Percentiles rank a stretch among this genome's conserved stretches.
These are phyloP conservation scores for Rhazya stricta DNA, from an alignment of 257 asterid species.

Conservation along the genomic window DNA sequence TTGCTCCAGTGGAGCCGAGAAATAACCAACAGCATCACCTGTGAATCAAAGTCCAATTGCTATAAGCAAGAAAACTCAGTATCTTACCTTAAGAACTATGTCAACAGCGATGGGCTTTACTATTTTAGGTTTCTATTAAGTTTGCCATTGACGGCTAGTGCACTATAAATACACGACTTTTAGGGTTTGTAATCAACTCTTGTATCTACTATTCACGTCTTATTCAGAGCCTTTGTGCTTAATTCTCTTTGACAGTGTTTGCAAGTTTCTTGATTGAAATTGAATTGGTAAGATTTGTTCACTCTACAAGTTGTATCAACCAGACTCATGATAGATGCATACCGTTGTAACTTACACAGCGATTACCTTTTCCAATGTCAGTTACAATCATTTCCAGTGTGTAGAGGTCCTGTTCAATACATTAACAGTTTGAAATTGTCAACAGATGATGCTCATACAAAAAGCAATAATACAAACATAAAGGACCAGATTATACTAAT, in stretches of 20 bases:
- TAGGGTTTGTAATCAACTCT: too few relatives aligned
- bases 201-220: too few relatives aligned
- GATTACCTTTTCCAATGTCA: conserved; percentile 74
- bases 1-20: conserved; percentile 53
- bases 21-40: conserved; percentile 70
- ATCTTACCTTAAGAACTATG: neutral
- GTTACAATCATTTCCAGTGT: conserved; percentile 60
- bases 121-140: too few relatives aligned
- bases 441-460: neutral
- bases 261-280: too few relatives aligned
- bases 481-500: neutral
- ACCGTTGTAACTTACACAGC: neutral
- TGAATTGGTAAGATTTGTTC: neutral
- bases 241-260: too few relatives aligned
- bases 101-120: too few relatives aligned
- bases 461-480: neutral
- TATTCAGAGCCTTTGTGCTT: too few relatives aligned
- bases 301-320: neutral
- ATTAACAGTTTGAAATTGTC: neutral
- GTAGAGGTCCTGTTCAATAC: conserved; percentile 56
- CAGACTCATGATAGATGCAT: neutral
- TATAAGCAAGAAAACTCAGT: neutral
- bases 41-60: conserved; percentile 27
- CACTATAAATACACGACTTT: too few relatives aligned
- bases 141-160: too few relatives aligned